Evolutionary conservation across 2,329 filamentous ascomycete genomes (phyloP), one percentile per base, ranked within the genome.

Genomic region (Akanthomyces lecanii): DNA sequence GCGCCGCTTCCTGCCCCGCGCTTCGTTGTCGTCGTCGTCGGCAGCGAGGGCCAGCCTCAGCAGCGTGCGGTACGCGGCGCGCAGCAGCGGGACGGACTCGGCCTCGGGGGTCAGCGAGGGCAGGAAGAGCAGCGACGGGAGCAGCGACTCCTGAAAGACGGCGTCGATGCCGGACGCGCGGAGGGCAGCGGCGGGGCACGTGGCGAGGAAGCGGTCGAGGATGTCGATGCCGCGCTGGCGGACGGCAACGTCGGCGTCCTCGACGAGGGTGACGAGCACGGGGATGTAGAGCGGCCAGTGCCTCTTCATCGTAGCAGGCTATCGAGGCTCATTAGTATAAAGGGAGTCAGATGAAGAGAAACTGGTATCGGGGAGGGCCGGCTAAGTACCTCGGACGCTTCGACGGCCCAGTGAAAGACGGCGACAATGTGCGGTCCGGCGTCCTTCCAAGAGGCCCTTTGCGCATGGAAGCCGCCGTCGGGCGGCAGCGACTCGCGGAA

Each of bases 31-130:
- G 33, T 36, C 33, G 33, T 36, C 33, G 55, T 70, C 66, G 25
- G 72, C 66, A n/a, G 72, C 60, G 6, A 97, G 80, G 0, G 77
- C 76, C 21, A 89, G 80, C 0, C 77, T 75, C 21, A 89, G 75
- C 3, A 96, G 78, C 2, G 87, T 86, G 8, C 82, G 79, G 67
- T 92, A 96, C 0, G 89, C 86, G 7, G 81, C 79, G 6, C 74
- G 70, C 1, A 97, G 81, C 3, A 97, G 76, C 1, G 71, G 69
- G 2, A 89, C 71, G 4, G 90, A 90, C 62, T 95, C 89, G 0
- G 81, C 72, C 69, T 91, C 89, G 0, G 90, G 86, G 0, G 91
- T 97, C 48, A 96, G 78, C 14, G 82, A 85, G 0, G 94, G 93
- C 6, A 97, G 80, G 69, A 87, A 90, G 8, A 89, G 81, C n/a